Percentiles rank a stretch among this genome's conserved stretches.
Evolutionary conservation across 495 filamentous ascomycete genomes (phyloP).

Genomic region (Aspergillus campestris): DNA sequence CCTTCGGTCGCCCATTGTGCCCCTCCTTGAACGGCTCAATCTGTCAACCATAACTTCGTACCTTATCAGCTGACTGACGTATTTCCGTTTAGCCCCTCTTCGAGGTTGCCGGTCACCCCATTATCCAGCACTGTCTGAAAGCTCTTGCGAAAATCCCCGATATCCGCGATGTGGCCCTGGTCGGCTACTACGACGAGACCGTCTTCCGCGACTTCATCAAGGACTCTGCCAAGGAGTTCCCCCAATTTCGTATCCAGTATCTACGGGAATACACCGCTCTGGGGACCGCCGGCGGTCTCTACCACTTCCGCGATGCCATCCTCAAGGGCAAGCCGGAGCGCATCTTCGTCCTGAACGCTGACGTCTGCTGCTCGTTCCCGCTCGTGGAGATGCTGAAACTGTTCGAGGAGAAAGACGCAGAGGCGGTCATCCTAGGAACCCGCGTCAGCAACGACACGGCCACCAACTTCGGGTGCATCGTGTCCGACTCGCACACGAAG

Average conservation of each 20-base stretch:
- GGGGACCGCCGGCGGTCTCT: conserved; percentile 91
- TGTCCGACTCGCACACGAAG: conserved; percentile 89
- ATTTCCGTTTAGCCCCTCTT: conserved; percentile 71
- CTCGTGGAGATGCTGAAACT: conserved; percentile 89
- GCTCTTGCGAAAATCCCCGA: conserved; percentile 85
- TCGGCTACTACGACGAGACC: conserved; percentile 97
- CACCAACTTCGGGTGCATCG: conserved; percentile 95
- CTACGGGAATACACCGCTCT: conserved; percentile 96
- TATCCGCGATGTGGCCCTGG: conserved; percentile 92
- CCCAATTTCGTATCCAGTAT: conserved; percentile 86
- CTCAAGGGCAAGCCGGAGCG: conserved; percentile 91
- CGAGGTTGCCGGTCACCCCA: conserved; percentile 95
- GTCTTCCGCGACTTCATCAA: conserved; percentile 98
- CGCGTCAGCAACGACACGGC: conserved; percentile 87
- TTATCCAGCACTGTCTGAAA: conserved; percentile 94
- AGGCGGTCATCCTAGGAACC: conserved; percentile 95
- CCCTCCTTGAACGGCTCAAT: background rate
- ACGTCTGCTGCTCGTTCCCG: conserved; percentile 99
- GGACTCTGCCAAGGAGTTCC: conserved; percentile 73
- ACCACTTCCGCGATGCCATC: conserved; percentile 99
- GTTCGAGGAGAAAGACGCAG: conserved; percentile 91
- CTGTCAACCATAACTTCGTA: conserved; percentile 13
- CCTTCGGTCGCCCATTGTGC: conserved; percentile 1
- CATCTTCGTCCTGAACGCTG: conserved; percentile 95
- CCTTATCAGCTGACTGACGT: conserved; percentile 2